A percentile compares a stretch with the other conserved stretches of the same genome.
These are phyloP conservation scores for Mortierella sp. DNA, from an alignment of 371 early-diverging fungal genomes.

Conservation along the genomic window DNA sequence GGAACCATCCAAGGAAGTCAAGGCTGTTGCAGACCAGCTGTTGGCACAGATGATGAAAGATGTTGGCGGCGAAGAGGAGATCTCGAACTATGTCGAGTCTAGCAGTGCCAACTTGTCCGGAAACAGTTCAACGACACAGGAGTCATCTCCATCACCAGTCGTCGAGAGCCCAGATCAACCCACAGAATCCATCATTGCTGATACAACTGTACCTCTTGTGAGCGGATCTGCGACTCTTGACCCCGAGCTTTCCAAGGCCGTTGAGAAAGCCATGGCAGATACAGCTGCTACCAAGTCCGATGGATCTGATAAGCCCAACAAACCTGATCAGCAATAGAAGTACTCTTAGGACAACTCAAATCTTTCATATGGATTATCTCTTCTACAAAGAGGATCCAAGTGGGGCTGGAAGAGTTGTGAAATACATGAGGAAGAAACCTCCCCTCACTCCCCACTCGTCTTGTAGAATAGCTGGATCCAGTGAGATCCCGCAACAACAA, in stretches of 20 bases:
- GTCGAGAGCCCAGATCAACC: constrained; percentile 27
- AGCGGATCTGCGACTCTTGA: constrained; percentile 35
- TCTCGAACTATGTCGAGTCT: not conserved
- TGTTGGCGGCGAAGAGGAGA: constrained; percentile 42
- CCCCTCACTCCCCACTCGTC: no score
- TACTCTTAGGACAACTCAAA: no score
- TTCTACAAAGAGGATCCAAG: no score
- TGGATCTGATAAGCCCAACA: not conserved
- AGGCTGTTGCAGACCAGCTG: constrained; percentile 44
- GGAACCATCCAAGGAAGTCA: constrained; percentile 45
- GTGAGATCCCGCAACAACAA: not conserved
- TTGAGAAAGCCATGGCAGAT: constrained; percentile 42
- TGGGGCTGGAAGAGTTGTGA: no score
- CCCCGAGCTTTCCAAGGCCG: constrained; percentile 37
- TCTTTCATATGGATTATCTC: no score
- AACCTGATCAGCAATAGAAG: constrained; percentile 26
- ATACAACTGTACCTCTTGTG: constrained; percentile 32
- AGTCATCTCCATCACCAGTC: constrained; percentile 24
- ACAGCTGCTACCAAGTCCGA: constrained; percentile 9
- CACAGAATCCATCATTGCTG: constrained; percentile 32
- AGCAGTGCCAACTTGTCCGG: not conserved
- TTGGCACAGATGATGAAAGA: constrained; percentile 53
- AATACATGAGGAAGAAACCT: no score
- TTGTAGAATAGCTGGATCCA: no score
- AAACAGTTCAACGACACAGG: not conserved